Percentiles rank a stretch among this genome's conserved stretches.
These are phyloP conservation scores for Xylaria sp. DNA, from an alignment of 2,329 filamentous ascomycete genomes.

Conservation along the genomic window DNA sequence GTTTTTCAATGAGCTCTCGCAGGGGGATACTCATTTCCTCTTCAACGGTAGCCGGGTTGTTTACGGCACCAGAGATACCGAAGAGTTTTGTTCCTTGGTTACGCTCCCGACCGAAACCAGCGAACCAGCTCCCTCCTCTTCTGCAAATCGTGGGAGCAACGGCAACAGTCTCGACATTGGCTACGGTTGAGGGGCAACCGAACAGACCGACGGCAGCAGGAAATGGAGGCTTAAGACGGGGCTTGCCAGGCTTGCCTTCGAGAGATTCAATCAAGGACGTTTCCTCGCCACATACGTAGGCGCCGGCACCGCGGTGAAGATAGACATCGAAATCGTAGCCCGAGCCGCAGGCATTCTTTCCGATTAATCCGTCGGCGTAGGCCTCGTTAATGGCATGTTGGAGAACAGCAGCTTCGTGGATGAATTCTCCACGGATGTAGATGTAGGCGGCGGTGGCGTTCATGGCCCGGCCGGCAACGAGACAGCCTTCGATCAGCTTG, in stretches of 20 bases:
- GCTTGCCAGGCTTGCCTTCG: constrained; percentile 98
- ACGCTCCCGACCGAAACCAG: constrained; percentile 90
- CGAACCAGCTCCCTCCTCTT: constrained; percentile 93
- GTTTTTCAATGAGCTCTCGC: constrained; percentile 95
- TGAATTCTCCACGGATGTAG: constrained; percentile 98
- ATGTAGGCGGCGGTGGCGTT: constrained; percentile 99
- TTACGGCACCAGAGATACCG: constrained; percentile 98
- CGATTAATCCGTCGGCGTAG: constrained; percentile 92
- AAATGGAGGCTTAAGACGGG: constrained; percentile 97
- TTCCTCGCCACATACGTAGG: constrained; percentile 98
- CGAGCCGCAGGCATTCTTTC: constrained; percentile 96
- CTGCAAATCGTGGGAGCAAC: constrained; percentile 96
- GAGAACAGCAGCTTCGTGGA: constrained; percentile 91
- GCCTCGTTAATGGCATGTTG: constrained; percentile 98
- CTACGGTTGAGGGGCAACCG: constrained; percentile 96
- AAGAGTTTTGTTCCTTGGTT: constrained; percentile 98
- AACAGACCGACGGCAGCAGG: constrained; percentile 97
- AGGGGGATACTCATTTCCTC: constrained; percentile 99
- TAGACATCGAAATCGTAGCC: constrained; percentile 99
- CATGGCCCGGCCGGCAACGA: constrained; percentile 97
- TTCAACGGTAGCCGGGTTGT: constrained; percentile 97
- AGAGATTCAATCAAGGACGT: constrained; percentile 98
- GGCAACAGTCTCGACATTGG: constrained; percentile 97
- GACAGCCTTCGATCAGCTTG: constrained; percentile 97
- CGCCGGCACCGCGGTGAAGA: constrained; percentile 94